phyloP scores from a whole-genome alignment of 2,329 filamentous ascomycete genomes.

The Fusarium vanettenii region DNA sequence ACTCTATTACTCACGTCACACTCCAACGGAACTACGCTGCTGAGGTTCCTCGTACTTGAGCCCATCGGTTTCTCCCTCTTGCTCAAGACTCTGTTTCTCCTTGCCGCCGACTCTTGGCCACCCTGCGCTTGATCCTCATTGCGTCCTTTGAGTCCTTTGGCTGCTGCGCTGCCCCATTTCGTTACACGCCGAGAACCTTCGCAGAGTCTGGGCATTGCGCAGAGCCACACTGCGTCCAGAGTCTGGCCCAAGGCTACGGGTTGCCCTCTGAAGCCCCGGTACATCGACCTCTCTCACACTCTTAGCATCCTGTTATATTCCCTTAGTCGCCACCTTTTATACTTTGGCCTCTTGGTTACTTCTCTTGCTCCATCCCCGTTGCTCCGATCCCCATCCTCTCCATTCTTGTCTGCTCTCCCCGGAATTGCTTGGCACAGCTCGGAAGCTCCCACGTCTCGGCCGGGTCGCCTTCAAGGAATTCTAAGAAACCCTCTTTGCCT shows the following conservation, averaged over 20 bases:
- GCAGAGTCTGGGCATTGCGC: background rate
- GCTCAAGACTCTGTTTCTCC: slow-evolving; percentile 1
- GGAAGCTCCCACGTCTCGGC: background rate
- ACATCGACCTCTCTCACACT: background rate
- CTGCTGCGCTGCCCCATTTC: background rate
- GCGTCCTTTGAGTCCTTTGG: background rate
- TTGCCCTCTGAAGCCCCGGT: background rate
- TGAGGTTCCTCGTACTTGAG: background rate
- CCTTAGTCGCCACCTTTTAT: slow-evolving; percentile 23
- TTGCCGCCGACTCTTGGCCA: background rate
- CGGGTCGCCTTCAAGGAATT: background rate
- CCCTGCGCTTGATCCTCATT: background rate
- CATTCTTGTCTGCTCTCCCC: background rate
- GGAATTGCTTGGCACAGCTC: background rate
- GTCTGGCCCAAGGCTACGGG: background rate
- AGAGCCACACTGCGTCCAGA: background rate
- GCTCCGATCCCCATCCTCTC: background rate
- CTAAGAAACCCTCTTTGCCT: background rate
- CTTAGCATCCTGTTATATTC: slow-evolving; percentile 5
- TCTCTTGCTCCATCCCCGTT: background rate
- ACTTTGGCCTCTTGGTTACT: slow-evolving; percentile 14
- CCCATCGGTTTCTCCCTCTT: background rate
- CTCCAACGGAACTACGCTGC: background rate
- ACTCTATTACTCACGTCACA: slow-evolving; percentile 13
- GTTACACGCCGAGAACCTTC: background rate